These are phyloP conservation scores for Gentiana straminea DNA, from an alignment of 257 asterid species.

Conservation along the genomic window DNA sequence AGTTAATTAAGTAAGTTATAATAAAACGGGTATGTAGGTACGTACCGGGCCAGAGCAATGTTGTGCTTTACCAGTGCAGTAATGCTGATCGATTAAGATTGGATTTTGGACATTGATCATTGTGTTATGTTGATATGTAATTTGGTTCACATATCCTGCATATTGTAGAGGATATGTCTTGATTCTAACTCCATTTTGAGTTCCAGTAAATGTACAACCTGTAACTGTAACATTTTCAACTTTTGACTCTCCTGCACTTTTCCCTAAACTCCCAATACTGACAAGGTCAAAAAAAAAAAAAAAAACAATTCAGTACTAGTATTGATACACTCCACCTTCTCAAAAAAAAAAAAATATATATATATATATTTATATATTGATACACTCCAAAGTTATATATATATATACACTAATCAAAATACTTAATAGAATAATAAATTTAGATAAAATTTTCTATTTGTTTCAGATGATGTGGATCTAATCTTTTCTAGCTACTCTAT, in stretches of 20 bases:
- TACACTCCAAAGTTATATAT: too few species aligned
- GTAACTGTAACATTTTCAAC: constrained; percentile 37
- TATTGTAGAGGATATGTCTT: constrained; percentile 51
- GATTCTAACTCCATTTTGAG: constrained; percentile 45
- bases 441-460: too few species aligned
- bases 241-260: constrained; percentile 29
- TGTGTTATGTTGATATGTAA: constrained; percentile 24
- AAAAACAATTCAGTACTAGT: too few species aligned
- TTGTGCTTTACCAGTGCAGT: not conserved
- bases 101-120: constrained; percentile 32
- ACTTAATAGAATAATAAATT: too few species aligned
- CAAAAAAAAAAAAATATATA: too few species aligned
- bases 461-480: too few species aligned
- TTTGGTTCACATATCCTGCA: constrained; percentile 21
- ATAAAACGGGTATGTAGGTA: too few species aligned
- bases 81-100: constrained; percentile 1
- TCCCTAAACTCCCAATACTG: constrained; percentile 53
- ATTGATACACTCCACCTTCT: too few species aligned
- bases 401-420: too few species aligned
- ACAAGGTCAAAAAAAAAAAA: not conserved
- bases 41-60: not conserved
- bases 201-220: constrained; percentile 25
- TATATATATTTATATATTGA: too few species aligned
- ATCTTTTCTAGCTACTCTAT: too few species aligned
- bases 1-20: too few species aligned